A percentile compares a stretch with the other conserved stretches of the same genome.
Conservation (phyloP, 2,329 filamentous ascomycete genomes). For the Teratosphaeria epicoccoides region DNA sequence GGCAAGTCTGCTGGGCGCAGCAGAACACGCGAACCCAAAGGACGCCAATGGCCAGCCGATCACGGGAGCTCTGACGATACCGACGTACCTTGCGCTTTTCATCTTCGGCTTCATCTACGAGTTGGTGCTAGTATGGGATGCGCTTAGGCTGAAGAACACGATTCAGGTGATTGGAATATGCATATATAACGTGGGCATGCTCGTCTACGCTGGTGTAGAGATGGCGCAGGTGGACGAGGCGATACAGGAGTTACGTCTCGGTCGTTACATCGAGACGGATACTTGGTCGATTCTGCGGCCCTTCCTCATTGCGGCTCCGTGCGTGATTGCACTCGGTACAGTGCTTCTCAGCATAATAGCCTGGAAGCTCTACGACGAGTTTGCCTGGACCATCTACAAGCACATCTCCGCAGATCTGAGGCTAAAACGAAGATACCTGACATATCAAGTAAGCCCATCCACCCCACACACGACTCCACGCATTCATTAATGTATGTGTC, state of each 20-base stretch:
- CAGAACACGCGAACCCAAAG: constrained; percentile 7
- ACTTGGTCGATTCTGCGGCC: constrained; percentile 64
- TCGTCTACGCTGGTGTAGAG: constrained; percentile 89
- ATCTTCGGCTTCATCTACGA: constrained; percentile 96
- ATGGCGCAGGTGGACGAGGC: constrained; percentile 79
- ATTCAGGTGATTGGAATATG: constrained; percentile 96
- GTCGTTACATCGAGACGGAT: constrained; percentile 32
- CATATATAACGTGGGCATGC: constrained; percentile 78
- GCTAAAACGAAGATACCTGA: constrained; percentile 92
- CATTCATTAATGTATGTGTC: background rate
- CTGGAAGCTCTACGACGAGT: constrained; percentile 96
- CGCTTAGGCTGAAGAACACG: constrained; percentile 87
- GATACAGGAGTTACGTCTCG: constrained; percentile 43
- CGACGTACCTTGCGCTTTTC: constrained; percentile 90
- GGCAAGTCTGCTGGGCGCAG: constrained; percentile 34
- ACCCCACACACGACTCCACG: background rate
- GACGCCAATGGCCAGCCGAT: constrained; percentile 22
- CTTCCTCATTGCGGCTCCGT: constrained; percentile 75
- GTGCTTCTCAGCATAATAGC: constrained; percentile 63
- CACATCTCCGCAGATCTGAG: constrained; percentile 94
- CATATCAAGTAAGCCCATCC: constrained; percentile 65
- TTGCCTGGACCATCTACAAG: constrained; percentile 99
- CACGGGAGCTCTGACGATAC: constrained; percentile 54
- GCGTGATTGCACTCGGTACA: constrained; percentile 67
- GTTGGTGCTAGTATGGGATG: constrained; percentile 82